Evolutionary conservation across 2,329 filamentous ascomycete genomes (phyloP), one percentile per base, ranked within the genome.

Genomic region (Paecilomyces variotii): DNA sequence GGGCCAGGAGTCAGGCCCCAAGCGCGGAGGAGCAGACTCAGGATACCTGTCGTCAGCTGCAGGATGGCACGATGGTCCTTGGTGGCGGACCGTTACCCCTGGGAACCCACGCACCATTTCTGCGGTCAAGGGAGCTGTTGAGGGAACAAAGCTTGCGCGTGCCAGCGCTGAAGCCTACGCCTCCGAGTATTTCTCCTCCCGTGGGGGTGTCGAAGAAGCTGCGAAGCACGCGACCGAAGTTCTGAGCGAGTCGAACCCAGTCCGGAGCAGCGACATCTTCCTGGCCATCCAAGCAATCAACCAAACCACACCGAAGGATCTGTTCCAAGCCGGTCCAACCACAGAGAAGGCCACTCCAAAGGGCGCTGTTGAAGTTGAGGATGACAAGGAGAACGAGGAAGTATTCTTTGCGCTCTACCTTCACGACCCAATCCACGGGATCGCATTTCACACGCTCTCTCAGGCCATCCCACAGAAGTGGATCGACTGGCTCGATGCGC

Each of bases 261-360:
- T 96, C 11, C 85, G 94, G 59, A 96, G 88, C 69, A 95, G 90
- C 60, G 91, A 99, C 72, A 89, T 99, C 62, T 99, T 99, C 82
- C 81, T 99, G 32, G 86, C 92, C n/a, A 87, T 99, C 34, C 94
- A 99, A 76, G 91, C 94, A 9, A 85, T 97, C 67, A 82, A 79
- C 56, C 83, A 88, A 62, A 81, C 85, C 7, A 78, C 78, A 0
- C 85, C 88, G 61, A 78, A 81, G 58, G 82, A 85, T 1, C 78
- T 96, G 1, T 96, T 96, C 71, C 77, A 75, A 78, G 85, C 64
- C 75, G 84, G 69, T 74, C 81, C 65, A 66, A 82, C 59, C 56
- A 70, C 67, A 10, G 73, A 74, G 55, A 72, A 71, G 54, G 64
- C 66, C 25, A 61, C 65, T 0, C 56, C 68, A 2, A 56, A 68